Percentiles rank a stretch among this genome's conserved stretches.
Evolutionary conservation across 139 green algal genomes (phyloP).

Genomic region (Bryopsis sp.): DNA sequence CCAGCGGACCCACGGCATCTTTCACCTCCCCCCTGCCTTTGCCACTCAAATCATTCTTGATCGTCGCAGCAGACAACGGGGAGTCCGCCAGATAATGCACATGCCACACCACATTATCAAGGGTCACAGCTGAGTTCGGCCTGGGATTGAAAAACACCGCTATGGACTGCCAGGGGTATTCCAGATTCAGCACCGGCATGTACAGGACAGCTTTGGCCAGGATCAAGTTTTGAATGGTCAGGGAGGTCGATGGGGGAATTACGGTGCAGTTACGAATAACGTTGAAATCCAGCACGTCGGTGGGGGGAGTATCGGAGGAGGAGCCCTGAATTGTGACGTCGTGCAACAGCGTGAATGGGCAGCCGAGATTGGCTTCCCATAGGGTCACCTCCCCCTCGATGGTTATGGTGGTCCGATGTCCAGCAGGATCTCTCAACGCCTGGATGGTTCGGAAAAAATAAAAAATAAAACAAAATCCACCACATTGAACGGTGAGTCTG

Average conservation of each 20-base stretch:
- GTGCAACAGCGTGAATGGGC: neutral
- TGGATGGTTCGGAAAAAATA: neutral
- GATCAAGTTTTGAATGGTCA: neutral
- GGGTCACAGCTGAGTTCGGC: too few relatives aligned
- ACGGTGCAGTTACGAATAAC: neutral
- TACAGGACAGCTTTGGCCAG: neutral
- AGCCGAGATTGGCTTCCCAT: neutral
- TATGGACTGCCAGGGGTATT: neutral
- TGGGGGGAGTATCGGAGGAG: neutral
- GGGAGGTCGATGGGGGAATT: neutral
- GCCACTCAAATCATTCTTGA: too few relatives aligned
- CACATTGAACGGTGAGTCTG: neutral
- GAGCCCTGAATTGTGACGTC: slow-evolving; percentile 21
- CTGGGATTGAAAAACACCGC: neutral
- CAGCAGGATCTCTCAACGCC: neutral
- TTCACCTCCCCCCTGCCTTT: too few relatives aligned
- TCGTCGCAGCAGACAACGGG: too few relatives aligned
- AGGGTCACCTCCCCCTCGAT: neutral
- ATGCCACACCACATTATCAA: too few relatives aligned
- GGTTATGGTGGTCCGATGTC: neutral
- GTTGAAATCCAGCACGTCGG: neutral
- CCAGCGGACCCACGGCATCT: too few relatives aligned
- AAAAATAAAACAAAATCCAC: neutral
- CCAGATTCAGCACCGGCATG: neutral
- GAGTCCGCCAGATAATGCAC: too few relatives aligned